Evolutionary conservation across 176 grass and related monocot species (phyloP), one percentile per base, ranked within the genome.

Genomic region (Thinopyrum elongatum): DNA sequence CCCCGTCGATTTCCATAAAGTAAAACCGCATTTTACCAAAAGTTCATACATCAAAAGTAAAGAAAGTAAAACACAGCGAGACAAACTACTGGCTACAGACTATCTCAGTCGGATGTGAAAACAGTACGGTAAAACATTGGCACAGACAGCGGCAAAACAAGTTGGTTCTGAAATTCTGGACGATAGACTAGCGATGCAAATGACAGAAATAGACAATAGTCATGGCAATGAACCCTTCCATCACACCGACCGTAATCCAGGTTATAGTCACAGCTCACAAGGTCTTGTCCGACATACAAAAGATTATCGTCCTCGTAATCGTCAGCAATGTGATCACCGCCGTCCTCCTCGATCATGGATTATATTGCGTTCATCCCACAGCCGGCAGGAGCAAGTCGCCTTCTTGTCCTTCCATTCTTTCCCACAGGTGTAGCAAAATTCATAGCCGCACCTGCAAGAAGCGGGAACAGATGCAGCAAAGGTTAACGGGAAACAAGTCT

Each of bases 331-430:
- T 66, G 41, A 16, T 77, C 16, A 30, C 57, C 47, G 22, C 23
- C 14, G 23, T 30, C 72, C 27, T 51, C 42, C 46, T 76, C 51
- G 10, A 15, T 38, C n/a, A 79, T 39, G 55, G 55, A 63, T 63
- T 16, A 95, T 87, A 78, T 87, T 74, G 46, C 9, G 33, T 59
- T 89, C 92, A 26, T 94, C 84, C 92, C 89, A 94, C 44, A 97
- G 84, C 2, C 83, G 85, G 65, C 94, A 97, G 4, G 71, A 67
- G 76, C 92, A 97, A 13, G 90, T 84, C 14, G n/a, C n/a, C n/a
- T n/a, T n/a, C n/a, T n/a, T n/a, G n/a, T n/a, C n/a, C n/a, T n/a
- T n/a, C n/a, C n/a, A n/a, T n/a, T n/a, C n/a, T n/a, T n/a, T n/a
- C n/a, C n/a, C n/a, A n/a, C n/a, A n/a, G n/a, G n/a, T n/a, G n/a